Evolutionary conservation across 306 rosid genomes (phyloP), one percentile per base, ranked within the genome.

Genomic region (Vicia sativa): DNA sequence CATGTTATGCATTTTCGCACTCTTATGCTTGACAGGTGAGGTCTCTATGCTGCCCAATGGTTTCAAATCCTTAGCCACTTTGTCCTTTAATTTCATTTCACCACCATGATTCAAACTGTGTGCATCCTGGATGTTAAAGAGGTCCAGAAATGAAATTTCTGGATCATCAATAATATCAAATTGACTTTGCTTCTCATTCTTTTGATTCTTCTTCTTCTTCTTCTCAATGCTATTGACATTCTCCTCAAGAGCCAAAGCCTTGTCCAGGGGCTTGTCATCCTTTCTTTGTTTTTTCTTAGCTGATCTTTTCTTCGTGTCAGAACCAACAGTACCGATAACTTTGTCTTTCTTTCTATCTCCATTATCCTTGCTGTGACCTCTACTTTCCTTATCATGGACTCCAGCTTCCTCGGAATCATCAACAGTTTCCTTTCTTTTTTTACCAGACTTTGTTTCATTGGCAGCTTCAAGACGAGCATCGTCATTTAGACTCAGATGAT

Each of bases 141-240:
- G 78, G 46, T 93, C 89, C 13, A 19, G 28, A 43, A 93, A 87
- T 25, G 95, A 80, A 28, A 84, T 80, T 39, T 83, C 96, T 41
- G 87, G 74, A 31, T 93, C 81, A 29, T 93, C 98, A 50, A 93
- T 73, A 52, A 86, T 78, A 71, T 90, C 92, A 54, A 86, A 53
- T 26, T 80, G 83, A 61, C 82, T 71, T 67, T 42, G 72, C 55
- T 74, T 16, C 62, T 45, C 75, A 31, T 29, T 72, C 68, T 77
- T 81, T 4, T 18, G 14, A 56, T 76, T 85, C 74, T 79, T 86
- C 74, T 70, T 86, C 72, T 70, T 78, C 71, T 84, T 87, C 78
- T 81, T 81, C 73, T 77, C 79, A 14, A 50, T 60, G 77, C 68
- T 55, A 16, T 53, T 25, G 68, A 56, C 73, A 18, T 74, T 74